Evolutionary conservation across 2,329 filamentous ascomycete genomes (phyloP).

Genomic region (Huntiella savannae): DNA sequence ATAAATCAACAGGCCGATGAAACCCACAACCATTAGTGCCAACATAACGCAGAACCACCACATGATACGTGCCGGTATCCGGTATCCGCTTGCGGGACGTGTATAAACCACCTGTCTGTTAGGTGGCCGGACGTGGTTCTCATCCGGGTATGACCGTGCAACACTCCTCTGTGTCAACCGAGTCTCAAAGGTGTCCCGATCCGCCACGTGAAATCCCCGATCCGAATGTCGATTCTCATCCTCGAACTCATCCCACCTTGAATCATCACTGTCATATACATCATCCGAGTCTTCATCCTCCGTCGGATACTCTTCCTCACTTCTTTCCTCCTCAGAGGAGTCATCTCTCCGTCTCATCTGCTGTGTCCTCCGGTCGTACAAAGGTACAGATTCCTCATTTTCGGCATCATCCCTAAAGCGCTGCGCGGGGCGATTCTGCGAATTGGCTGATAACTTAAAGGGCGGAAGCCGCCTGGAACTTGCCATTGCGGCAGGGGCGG

Average conservation of each 20-base stretch:
- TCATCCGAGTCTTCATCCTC: neutral
- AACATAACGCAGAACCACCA: slow-evolving; percentile 61
- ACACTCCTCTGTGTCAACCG: neutral
- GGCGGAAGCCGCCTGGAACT: slow-evolving; percentile 10
- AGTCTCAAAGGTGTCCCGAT: slow-evolving; percentile 38
- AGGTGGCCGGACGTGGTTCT: slow-evolving; percentile 14
- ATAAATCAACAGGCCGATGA: slow-evolving; percentile 57
- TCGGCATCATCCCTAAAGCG: slow-evolving; percentile 22
- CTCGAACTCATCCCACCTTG: slow-evolving; percentile 4
- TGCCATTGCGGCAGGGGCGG: slow-evolving; percentile 5
- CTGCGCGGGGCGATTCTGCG: slow-evolving; percentile 10
- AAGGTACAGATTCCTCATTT: slow-evolving; percentile 14
- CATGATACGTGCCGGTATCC: slow-evolving; percentile 52
- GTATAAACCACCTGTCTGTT: slow-evolving; percentile 20
- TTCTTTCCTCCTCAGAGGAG: neutral
- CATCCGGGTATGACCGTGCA: slow-evolving; percentile 2
- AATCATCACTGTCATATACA: slow-evolving; percentile 2
- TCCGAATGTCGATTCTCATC: slow-evolving; percentile 20
- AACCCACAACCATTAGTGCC: slow-evolving; percentile 49
- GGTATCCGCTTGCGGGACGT: slow-evolving; percentile 27
- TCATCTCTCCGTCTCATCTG: slow-evolving; percentile 2
- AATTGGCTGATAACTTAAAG: slow-evolving; percentile 14
- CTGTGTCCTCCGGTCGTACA: slow-evolving; percentile 17
- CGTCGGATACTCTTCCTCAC: neutral
- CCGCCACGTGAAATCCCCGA: slow-evolving; percentile 17